Evolutionary conservation across 2,329 filamentous ascomycete species (phyloP), one percentile per base, ranked within the genome.

Genomic region (Microdochium bolleyi): DNA sequence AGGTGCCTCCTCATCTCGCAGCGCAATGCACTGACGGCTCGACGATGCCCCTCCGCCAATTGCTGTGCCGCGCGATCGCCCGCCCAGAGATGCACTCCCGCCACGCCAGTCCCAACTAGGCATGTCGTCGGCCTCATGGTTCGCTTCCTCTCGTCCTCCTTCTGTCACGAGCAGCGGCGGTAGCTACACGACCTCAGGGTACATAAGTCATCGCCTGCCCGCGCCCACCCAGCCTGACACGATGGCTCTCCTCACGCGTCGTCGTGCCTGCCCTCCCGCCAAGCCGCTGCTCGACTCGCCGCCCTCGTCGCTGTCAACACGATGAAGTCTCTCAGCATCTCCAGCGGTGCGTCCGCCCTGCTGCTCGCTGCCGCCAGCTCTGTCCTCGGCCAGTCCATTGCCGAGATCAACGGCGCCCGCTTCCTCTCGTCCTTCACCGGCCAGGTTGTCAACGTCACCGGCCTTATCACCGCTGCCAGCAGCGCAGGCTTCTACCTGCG

Each of bases 361-460:
- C 56, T 63, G 44, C 56, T 53, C 37, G 53, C 67, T 38, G 53
- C 67, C 38, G 58, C 77, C 27, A 49, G 49, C 48, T 11, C 44
- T 50, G 50, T 48, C 32, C 54, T 55, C 21, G 62, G 58, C 3
- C 55, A 62, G 52, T 76, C 76, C 54, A 82, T 84, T 59, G 71
- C 75, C 54, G 71, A 84, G 60, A 87, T 88, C 74, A 88, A 87
- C 59, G 84, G 85, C 58, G 75, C 82, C 61, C 74, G 67, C 22
- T 88, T 80, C 66, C 65, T 87, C 49, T 88, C 85, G 16, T 77
- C 83, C 0, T 79, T 80, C 64, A 72, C 72, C 9, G 78, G 78
- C 49, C 68, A 82, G 62, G 69, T 67, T 7, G 79, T 88, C 50
- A 78, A 78, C 53, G 73, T 89, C 53, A 75, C 76, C 32, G 85